Evolutionary conservation across 495 filamentous ascomycete species (phyloP).

Genomic region (Aspergillus baeticus): DNA sequence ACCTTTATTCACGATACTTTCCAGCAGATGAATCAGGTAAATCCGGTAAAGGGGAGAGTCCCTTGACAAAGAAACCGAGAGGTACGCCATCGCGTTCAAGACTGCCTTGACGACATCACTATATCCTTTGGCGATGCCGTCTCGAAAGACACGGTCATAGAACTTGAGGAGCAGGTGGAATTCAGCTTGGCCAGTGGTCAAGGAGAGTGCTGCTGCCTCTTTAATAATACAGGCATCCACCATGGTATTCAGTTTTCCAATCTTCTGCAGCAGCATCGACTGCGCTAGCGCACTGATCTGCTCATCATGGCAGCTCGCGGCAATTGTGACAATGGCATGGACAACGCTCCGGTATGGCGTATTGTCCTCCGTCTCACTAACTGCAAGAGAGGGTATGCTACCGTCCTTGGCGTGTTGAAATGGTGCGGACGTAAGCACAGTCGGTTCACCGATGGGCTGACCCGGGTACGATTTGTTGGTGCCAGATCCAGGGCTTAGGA

Average conservation of each 20-base stretch:
- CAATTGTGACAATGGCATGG: constrained; percentile 85
- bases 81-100: constrained; percentile 67
- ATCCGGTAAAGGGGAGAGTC: constrained; percentile 72
- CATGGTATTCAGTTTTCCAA: constrained; percentile 71
- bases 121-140: constrained; percentile 67
- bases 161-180: constrained; percentile 83
- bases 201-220: constrained; percentile 74
- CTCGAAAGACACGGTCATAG: constrained; percentile 68
- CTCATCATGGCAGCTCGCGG: constrained; percentile 74
- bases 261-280: constrained; percentile 91
- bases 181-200: constrained; percentile 70
- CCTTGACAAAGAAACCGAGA: constrained; percentile 65
- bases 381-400: constrained; percentile 74
- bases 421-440: constrained; percentile 26
- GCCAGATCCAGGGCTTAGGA: constrained; percentile 66
- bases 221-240: constrained; percentile 82
- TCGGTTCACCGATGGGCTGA: constrained; percentile 25
- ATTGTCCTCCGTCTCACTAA: constrained; percentile 71
- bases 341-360: constrained; percentile 76
- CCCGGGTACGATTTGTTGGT: constrained; percentile 35
- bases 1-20: constrained; percentile 85
- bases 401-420: constrained; percentile 63
- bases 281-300: constrained; percentile 94
- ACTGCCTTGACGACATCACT: constrained; percentile 33
- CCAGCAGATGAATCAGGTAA: constrained; percentile 80